Percentiles rank a stretch among this genome's conserved stretches.
Evolutionary conservation across 1,139 yeast species (phyloP).

Genomic region (Yamadazyma taylorii): DNA sequence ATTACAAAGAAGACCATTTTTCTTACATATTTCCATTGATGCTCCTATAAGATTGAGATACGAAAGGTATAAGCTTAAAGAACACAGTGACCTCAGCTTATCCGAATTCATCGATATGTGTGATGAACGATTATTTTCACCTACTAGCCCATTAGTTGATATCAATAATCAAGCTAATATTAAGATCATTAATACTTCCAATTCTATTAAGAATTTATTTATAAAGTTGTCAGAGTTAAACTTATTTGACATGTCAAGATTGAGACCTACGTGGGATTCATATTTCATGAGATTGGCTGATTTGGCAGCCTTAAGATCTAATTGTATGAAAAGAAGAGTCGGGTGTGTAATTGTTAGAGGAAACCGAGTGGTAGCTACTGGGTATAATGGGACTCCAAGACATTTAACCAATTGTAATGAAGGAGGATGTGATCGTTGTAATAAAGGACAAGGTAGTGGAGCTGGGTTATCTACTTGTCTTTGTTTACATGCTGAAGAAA

Average conservation of each 20-base stretch:
- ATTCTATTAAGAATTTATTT: constrained; percentile 47
- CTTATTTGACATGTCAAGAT: constrained; percentile 56
- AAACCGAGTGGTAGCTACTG: constrained; percentile 87
- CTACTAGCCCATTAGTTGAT: constrained; percentile 41
- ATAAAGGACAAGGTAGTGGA: constrained; percentile 65
- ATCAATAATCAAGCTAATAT: constrained; percentile 59
- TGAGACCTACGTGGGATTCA: constrained; percentile 94
- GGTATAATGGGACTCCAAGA: constrained; percentile 96
- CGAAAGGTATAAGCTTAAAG: constrained; percentile 39
- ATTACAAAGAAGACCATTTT: constrained; percentile 77
- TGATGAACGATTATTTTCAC: constrained; percentile 44
- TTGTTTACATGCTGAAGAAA: constrained; percentile 96
- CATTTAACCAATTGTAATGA: constrained; percentile 85
- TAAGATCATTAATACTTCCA: constrained; percentile 60
- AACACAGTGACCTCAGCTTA: constrained; percentile 21
- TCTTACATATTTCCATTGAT: constrained; percentile 76
- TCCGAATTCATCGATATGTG: constrained; percentile 47
- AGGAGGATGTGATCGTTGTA: constrained; percentile 93
- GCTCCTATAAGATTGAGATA: constrained; percentile 65
- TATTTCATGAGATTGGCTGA: constrained; percentile 93
- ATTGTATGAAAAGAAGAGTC: constrained; percentile 95
- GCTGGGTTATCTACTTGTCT: constrained; percentile 72
- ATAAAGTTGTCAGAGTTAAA: constrained; percentile 54
- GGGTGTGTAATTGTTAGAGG: constrained; percentile 94
- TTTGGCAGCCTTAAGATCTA: constrained; percentile 86